phyloP scores from a whole-genome alignment of 768 basidiomycete genomes.

The Leccinum rimulosum region DNA sequence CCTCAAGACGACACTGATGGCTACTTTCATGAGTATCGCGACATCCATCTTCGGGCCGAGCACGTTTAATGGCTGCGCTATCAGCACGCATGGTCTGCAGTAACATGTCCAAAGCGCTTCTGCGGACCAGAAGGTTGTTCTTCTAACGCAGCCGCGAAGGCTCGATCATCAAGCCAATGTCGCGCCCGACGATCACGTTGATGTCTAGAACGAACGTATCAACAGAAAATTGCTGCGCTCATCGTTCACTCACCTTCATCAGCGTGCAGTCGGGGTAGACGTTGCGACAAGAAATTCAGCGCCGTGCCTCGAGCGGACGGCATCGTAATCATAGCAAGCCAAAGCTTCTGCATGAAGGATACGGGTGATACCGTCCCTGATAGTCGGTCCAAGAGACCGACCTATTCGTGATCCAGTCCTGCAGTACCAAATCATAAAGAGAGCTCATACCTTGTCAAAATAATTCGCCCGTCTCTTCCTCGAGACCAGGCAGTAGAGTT shows the following conservation, averaged over 20 bases:
- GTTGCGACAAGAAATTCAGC: constrained; percentile 80
- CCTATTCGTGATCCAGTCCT: constrained; percentile 43
- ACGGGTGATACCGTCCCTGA: constrained; percentile 81
- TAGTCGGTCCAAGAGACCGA: constrained; percentile 74
- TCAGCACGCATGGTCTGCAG: constrained; percentile 73
- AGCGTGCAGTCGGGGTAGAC: constrained; percentile 66
- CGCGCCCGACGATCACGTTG: constrained; percentile 70
- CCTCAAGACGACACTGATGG: constrained; percentile 87
- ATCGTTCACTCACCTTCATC: constrained; percentile 56
- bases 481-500: constrained; percentile 89
- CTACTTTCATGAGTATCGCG: constrained; percentile 80
- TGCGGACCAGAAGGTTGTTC: constrained; percentile 91
- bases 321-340: constrained; percentile 90
- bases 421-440: background rate
- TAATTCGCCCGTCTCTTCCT: constrained; percentile 97
- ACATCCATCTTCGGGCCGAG: constrained; percentile 64
- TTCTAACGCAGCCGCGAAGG: constrained; percentile 86
- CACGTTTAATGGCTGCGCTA: constrained; percentile 64
- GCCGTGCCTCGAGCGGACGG: constrained; percentile 80
- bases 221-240: background rate
- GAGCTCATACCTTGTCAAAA: constrained; percentile 71
- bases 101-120: constrained; percentile 83
- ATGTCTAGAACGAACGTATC: constrained; percentile 45
- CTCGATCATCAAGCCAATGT: constrained; percentile 93
- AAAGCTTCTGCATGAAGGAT: constrained; percentile 95